Evolutionary conservation across 116 monocot genomes (phyloP).

Genomic region (Phalaenopsis hybrid): DNA sequence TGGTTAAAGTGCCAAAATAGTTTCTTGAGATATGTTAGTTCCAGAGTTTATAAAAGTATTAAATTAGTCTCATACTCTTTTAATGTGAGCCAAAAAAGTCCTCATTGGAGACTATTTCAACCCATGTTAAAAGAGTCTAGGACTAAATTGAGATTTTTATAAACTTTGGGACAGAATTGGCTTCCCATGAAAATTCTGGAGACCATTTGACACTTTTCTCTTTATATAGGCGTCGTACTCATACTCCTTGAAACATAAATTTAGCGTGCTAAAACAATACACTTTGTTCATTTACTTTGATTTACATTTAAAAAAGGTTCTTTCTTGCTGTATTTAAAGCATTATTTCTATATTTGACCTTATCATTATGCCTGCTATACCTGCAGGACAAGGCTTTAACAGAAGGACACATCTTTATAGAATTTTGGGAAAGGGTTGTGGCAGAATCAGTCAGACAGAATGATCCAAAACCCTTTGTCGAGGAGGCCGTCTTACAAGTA

Average conservation of each 20-base stretch:
- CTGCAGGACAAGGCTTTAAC: slow-evolving; percentile 75
- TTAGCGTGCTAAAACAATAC: neutral
- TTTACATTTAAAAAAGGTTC: neutral
- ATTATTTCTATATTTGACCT: neutral
- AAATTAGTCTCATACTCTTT: too few species aligned
- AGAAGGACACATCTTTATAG: slow-evolving; percentile 43
- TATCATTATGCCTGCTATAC: neutral
- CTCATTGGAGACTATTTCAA: too few species aligned
- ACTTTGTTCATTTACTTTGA: neutral
- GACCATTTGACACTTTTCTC: too few species aligned
- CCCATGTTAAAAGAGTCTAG: too few species aligned
- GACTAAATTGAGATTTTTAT: too few species aligned
- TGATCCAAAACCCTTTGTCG: slow-evolving; percentile 67
- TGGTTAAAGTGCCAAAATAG: too few species aligned
- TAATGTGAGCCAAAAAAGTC: too few species aligned
- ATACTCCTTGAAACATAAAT: neutral
- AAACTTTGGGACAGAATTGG: too few species aligned
- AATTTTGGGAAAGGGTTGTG: slow-evolving; percentile 86
- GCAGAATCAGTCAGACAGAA: slow-evolving; percentile 82
- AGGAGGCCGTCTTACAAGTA: slow-evolving; percentile 86
- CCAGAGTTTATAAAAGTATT: too few species aligned
- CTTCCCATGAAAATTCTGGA: too few species aligned
- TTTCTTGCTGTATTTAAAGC: neutral
- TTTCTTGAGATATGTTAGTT: too few species aligned
- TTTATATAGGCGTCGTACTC: neutral